Base-by-base conservation (phyloP, 2,329 filamentous ascomycete genomes). In the Bimuria novae-zelandiae region DNA sequence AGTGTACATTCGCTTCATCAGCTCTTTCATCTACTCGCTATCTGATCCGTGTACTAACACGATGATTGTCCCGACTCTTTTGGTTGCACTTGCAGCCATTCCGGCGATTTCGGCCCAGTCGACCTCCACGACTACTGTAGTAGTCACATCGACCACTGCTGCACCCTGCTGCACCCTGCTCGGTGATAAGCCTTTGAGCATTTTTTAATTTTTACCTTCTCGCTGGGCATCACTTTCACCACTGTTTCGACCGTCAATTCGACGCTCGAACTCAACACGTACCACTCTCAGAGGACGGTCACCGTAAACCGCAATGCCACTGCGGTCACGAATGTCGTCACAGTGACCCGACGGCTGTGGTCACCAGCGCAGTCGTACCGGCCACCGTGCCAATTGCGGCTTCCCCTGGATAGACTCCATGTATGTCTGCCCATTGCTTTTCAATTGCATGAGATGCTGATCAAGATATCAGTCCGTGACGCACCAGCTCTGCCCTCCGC, bases 291-390 rank as follows among this genome's bases (percentile, higher is more conserved):
- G 19, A 42, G 45, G 7, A 64, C 57, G 6, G 52, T 67, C 8
- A 59, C 54, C 7, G 46, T 60, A 11, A 67, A 63, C 16, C 60
- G 59, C 16, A 50, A 52, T 12, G 61, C 64, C 1, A 67, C 61
- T 0, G 62, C 64, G 10, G 59, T 56, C n/a, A 62, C 57, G 14
- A 44, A 56, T 43, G 39, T 65, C 10, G 41, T 61, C n/a, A 63
- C 60, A 16, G 47, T 52, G 0, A 67, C 61, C 11, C 33, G 0
- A 61, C 56, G 12, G 8, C 59, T 4, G 48, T 49, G 1, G 56
- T 55, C 0, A 68, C 60, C 4, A 52, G 51, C 8, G 57, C 55
- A 0, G 44, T 43, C 1, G 56, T 57, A 2, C 63, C 61, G 4
- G 33, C 50, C n/a, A 37, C 60, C 3, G 51, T 46, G 14, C 59